Base-by-base conservation (phyloP, 345 rosid species). In the Arabidopsis arenosa region DNA sequence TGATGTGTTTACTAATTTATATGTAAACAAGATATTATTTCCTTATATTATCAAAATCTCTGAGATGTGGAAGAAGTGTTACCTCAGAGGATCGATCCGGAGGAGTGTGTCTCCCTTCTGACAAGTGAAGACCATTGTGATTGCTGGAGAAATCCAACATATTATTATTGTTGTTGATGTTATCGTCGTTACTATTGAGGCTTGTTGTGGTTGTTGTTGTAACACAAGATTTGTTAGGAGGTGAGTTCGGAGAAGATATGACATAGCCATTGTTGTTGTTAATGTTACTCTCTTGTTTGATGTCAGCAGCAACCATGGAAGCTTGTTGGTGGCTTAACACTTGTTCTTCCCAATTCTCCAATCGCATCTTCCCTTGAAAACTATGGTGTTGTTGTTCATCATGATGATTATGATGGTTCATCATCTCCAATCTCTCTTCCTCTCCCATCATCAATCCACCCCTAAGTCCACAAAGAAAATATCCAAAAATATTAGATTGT, bases 51-150 rank as follows among this genome's bases (percentile, higher is more conserved):
- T 48, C 5, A 40, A 71, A 56, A 21, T 40, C 48, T 63, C 1
- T 56, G 13, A 64, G 18, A 49, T 49, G 17, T 15, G 14, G 40
- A 47, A 70, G 23, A 60, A 73, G 14, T 51, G 39, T 67, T 60
- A 93, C 98, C 91, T 91, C 96, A 39, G 89, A 81, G 70, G 92
- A 84, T 70, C 88, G 90, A 84, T 88, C 94, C 15, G 86, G 88
- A 9, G 83, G 85, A 74, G 89, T 86, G 70, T 83, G 91, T 78
- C 86, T 88, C n/a, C 75, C 81, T 44, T 85, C 90, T 41, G 83
- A 60, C 58, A 87, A 84, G 72, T 62, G 83, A 63, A 79, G 52
- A 36, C 41, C 59, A 54, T 68, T 73, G 60, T 73, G 81, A 52
- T 74, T 79, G 80, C 83, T 75, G 4, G 96, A 86, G 77, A 91